phyloP scores from a whole-genome alignment of 768 basidiomycete genomes.

The Mycena polygramma region DNA sequence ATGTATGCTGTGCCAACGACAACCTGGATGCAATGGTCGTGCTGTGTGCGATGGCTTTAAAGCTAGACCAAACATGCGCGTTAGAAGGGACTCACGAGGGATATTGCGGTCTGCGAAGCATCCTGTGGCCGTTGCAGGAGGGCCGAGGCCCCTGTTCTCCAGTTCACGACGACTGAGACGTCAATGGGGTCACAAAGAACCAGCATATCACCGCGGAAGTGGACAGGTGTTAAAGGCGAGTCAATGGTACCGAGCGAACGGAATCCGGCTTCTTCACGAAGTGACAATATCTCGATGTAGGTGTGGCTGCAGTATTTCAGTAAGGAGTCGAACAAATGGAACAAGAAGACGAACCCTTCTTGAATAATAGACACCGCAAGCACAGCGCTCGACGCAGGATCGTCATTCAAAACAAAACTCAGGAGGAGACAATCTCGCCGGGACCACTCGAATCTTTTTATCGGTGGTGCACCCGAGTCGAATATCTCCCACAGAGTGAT shows the following conservation, averaged over 20 bases:
- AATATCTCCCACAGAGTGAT: conserved; percentile 66
- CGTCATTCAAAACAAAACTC: conserved; percentile 64
- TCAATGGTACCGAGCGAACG: conserved; percentile 49
- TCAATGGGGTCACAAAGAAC: conserved; percentile 63
- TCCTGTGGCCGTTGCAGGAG: conserved; percentile 54
- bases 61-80: background rate
- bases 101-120: conserved; percentile 47
- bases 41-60: conserved; percentile 47
- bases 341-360: conserved; percentile 56
- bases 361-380: conserved; percentile 66
- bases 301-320: conserved; percentile 47
- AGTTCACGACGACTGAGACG: conserved; percentile 64
- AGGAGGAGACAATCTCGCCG: conserved; percentile 66
- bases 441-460: conserved; percentile 64
- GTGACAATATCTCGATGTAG: conserved; percentile 50
- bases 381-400: conserved; percentile 57
- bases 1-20: conserved; percentile 60
- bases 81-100: conserved; percentile 1
- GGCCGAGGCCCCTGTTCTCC: conserved; percentile 62
- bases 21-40: conserved; percentile 67
- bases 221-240: conserved; percentile 60
- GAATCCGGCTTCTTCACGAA: conserved; percentile 45
- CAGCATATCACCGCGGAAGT: conserved; percentile 64
- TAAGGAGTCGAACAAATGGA: background rate
- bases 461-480: conserved; percentile 35